Percentiles rank a stretch among this genome's conserved stretches.
These are phyloP conservation scores for Proliferodiscus dingleyae DNA, from an alignment of 2,329 filamentous ascomycete species.

Conservation along the genomic window DNA sequence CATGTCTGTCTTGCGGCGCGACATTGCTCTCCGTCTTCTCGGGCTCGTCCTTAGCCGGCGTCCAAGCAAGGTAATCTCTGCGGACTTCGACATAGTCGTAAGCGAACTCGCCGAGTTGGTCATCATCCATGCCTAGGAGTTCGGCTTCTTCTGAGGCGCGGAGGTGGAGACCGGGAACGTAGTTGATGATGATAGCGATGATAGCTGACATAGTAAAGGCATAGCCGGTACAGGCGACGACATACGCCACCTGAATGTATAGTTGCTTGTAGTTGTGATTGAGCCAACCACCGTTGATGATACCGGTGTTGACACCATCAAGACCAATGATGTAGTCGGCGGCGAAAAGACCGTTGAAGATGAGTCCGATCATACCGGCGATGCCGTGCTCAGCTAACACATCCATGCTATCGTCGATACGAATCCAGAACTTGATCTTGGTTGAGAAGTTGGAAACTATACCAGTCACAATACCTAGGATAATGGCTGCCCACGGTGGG, in stretches of 20 bases:
- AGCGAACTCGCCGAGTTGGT: conserved; percentile 84
- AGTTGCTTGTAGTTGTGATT: conserved; percentile 70
- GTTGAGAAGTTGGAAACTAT: conserved; percentile 64
- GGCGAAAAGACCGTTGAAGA: conserved; percentile 71
- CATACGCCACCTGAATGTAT: conserved; percentile 76
- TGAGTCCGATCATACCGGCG: conserved; percentile 62
- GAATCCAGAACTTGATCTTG: conserved; percentile 50
- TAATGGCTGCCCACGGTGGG: conserved; percentile 61
- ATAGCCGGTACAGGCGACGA: conserved; percentile 61
- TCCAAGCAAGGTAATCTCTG: conserved; percentile 85
- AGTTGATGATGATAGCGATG: conserved; percentile 70
- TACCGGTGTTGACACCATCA: conserved; percentile 68
- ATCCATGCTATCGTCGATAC: conserved; percentile 67
- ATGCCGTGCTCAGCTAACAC: conserved; percentile 68
- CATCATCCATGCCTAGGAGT: conserved; percentile 82
- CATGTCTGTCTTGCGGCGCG: conserved; percentile 62
- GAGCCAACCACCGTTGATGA: conserved; percentile 63
- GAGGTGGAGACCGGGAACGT: conserved; percentile 72
- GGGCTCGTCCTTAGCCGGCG: conserved; percentile 65
- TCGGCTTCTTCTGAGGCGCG: conserved; percentile 78
- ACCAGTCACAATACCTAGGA: conserved; percentile 62
- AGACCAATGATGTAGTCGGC: conserved; percentile 67
- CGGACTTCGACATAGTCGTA: conserved; percentile 89
- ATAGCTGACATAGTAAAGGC: conserved; percentile 68
- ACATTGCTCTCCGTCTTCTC: conserved; percentile 47